Base-by-base conservation (phyloP, 768 basidiomycete species). In the Trametes punicea region DNA sequence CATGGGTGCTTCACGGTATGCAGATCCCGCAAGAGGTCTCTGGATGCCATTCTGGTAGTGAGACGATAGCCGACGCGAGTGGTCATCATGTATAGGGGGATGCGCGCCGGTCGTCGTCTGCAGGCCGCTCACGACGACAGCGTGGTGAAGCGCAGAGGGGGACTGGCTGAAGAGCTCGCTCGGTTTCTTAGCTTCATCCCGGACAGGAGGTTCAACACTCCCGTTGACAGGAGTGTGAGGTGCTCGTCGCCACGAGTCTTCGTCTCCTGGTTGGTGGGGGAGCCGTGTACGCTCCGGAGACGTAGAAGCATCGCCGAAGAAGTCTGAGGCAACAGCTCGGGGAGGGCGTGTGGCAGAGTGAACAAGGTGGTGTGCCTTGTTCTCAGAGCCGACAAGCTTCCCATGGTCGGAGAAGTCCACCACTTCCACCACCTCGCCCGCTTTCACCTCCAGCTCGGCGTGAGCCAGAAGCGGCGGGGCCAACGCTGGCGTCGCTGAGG, bases 351-450 rank as follows among this genome's bases (percentile, higher is more conserved):
- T n/a, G 52, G 61, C 34, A 65, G 64, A n/a, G n/a, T n/a, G 36
- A 18, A 51, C 51, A 25, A 59, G 64, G 55, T 53, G 49, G 31
- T 68, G 68, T 18, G 74, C 45, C 33, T 53, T 26, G 13, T 66
- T 47, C 26, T 70, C 69, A 44, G 72, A 72, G 26, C 80, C 83
- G 10, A 88, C 75, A 56, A 92, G 81, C 71, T 82, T 85, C 39
- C 77, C 87, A 67, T 91, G 75, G 44, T 93, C 89, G 2, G 80
- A 80, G 62, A 90, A 93, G 64, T 92, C 89, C 6, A 93, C 81
- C n/a, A 88, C 80, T 64, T 91, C 89, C 3, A 91, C 76, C 51
- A 83, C 79, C 62, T 86, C 87, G 20, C 78, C 81, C 4, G 76
- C 69, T 51, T 71, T 69, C 38, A 75, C 69, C 16, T 72, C 71